Evolutionary conservation across 176 grass and related monocot genomes (phyloP), one percentile per base, ranked within the genome.

Genomic region (Otatea glauca): DNA sequence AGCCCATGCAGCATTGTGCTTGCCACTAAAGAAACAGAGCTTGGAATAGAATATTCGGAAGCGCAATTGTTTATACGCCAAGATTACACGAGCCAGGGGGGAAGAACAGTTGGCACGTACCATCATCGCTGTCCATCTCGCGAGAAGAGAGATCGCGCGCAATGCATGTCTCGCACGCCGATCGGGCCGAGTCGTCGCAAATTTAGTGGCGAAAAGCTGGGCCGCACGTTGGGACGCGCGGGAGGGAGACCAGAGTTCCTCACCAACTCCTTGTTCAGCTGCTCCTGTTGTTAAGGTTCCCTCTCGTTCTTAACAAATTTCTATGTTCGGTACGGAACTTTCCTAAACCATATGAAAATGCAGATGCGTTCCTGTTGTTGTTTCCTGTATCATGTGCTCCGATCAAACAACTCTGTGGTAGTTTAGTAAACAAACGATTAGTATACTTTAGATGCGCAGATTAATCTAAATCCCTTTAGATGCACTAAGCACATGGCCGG

Each of bases 1-100:
- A 63, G 72, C 37, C 34, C 42, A 50, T 79, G 68, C 68, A 43
- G 39, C 58, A 48, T 25, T 38, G 76, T 85, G 81, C 76, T 68
- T 34, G 61, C n/a, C 70, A 75, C 68, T 75, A 86, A 82, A 81
- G 77, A 85, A 86, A 77, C 38, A 47, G 9, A 10, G 37, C 9
- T 23, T 18, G 25, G 67, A 67, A 51, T 54, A 15, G 68, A 91
- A 84, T 75, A 79, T 91, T 84, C 80, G 61, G 18, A 54, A 11
- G 16, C 42, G 9, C 60, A 34, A 49, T 74, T 87, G 66, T 86
- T 90, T 86, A 87, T 75, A 70, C 75, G 42, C 69, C 75, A 83
- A 74, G 74, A 58, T 56, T 47, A 65, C 61, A 6, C 18, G 2
- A 38, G 11, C 42, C 42, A 51, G 50, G 16, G 76, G 76, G 14